Percentiles rank a stretch among this genome's conserved stretches.
Evolutionary conservation across 2,329 filamentous ascomycete genomes (phyloP).

Genomic region (Sodiomyces alkalinus): DNA sequence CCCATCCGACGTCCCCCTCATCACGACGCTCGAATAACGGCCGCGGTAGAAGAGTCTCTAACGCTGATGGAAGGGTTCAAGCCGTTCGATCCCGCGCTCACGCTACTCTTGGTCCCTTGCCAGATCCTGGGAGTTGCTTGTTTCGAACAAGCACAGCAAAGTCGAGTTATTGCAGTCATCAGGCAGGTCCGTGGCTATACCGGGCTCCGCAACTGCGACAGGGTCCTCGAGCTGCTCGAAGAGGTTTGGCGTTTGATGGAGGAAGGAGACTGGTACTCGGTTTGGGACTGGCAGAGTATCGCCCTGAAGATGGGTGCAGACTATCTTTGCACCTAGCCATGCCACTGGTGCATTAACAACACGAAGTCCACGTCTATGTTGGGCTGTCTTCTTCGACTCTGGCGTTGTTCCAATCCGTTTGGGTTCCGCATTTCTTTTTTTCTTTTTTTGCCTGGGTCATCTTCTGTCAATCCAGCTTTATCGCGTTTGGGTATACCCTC

Average conservation of each 20-base stretch:
- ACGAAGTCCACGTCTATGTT: too few relatives aligned
- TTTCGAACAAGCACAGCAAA: conserved; percentile 35
- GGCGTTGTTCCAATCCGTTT: too few relatives aligned
- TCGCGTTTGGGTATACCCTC: too few relatives aligned
- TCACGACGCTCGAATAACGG: conserved; percentile 34
- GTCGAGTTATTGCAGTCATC: conserved; percentile 34
- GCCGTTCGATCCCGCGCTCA: conserved; percentile 42
- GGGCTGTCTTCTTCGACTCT: too few relatives aligned
- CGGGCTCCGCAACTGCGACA: conserved; percentile 41
- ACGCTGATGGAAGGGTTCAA: conserved; percentile 38
- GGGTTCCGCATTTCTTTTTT: too few relatives aligned
- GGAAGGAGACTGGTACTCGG: conserved; percentile 36
- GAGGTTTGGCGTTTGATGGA: conserved; percentile 47
- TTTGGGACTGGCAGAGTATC: conserved; percentile 50
- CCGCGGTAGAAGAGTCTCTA: conserved; percentile 42
- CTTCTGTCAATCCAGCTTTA: too few relatives aligned
- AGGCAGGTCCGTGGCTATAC: conserved; percentile 40
- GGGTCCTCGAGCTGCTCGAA: conserved; percentile 36
- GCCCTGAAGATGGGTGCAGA: conserved; percentile 37
- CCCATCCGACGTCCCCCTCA: conserved; percentile 30
- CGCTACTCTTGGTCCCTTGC: conserved; percentile 43
- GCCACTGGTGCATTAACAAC: too few relatives aligned
- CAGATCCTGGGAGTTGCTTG: conserved; percentile 46
- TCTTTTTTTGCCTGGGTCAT: too few relatives aligned
- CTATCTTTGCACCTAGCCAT: conserved; percentile 37